Conservation (phyloP, 371 early-diverging fungal species). For the Mortierella sp. region DNA sequence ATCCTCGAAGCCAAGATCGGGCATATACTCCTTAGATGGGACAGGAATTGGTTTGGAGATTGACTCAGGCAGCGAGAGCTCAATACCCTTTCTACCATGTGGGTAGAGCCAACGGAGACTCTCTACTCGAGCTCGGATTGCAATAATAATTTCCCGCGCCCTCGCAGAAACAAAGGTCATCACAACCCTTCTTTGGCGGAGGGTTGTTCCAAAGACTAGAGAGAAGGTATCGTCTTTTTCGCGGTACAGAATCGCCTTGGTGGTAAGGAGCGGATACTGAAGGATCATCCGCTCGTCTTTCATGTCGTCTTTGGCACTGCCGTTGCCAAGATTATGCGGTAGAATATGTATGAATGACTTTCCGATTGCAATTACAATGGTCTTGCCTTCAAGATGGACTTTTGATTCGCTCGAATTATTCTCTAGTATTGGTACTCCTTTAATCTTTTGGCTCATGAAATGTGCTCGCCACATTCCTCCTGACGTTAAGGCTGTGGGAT, state of each 20-base stretch:
- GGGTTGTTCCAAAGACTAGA: conserved; percentile 39
- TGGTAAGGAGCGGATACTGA: conserved; percentile 46
- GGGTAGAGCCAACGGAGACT: conserved; percentile 52
- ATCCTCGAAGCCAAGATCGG: conserved; percentile 45
- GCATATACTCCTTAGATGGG: conserved; percentile 42
- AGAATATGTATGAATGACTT: conserved; percentile 39
- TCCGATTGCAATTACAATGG: conserved; percentile 43
- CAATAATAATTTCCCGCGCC: conserved; percentile 50
- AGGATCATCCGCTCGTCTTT: conserved; percentile 44
- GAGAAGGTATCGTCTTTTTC: conserved; percentile 45
- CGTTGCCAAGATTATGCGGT: conserved; percentile 52
- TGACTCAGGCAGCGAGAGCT: conserved; percentile 25
- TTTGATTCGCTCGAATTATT: conserved; percentile 17
- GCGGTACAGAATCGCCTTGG: conserved; percentile 31
- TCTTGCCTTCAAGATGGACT: conserved; percentile 40
- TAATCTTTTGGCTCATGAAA: conserved; percentile 39
- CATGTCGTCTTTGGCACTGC: conserved; percentile 44
- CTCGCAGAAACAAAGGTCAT: conserved; percentile 45
- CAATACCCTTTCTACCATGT: conserved; percentile 38
- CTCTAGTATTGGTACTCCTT: conserved; percentile 31
- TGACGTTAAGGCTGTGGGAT: conserved; percentile 39
- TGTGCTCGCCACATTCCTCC: conserved; percentile 54
- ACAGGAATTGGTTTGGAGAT: conserved; percentile 40
- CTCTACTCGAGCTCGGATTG: conserved; percentile 44
- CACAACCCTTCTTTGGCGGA: conserved; percentile 44